phyloP scores from a whole-genome alignment of 371 early-diverging fungal genomes.

The Cokeromyces recurvatus region DNA sequence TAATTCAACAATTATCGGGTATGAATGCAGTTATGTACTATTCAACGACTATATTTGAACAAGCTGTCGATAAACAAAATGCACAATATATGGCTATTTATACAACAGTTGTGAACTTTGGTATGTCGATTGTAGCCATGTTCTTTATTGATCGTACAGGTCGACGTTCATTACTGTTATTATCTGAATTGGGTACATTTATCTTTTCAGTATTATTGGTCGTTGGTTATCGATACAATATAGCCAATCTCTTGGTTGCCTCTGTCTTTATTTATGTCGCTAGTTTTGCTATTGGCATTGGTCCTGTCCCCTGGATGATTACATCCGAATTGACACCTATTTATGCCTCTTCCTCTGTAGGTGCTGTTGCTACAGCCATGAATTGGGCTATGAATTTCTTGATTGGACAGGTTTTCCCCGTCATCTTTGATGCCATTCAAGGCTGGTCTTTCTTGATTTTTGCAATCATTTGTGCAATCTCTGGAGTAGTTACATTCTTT shows the following conservation, averaged over 20 bases:
- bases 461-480: conserved; percentile 21
- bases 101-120: conserved; percentile 59
- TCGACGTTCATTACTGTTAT: conserved; percentile 50
- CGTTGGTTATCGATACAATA: conserved; percentile 41
- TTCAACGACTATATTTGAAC: conserved; percentile 63
- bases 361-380: conserved; percentile 48
- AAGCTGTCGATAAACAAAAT: conserved; percentile 34
- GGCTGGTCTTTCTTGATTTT: conserved; percentile 70
- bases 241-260: conserved; percentile 53
- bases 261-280: conserved; percentile 73
- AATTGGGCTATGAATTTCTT: conserved; percentile 60
- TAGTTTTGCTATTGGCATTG: conserved; percentile 79
- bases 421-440: conserved; percentile 52
- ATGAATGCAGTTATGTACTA: conserved; percentile 85
- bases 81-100: conserved; percentile 58
- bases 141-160: conserved; percentile 33
- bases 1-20: conserved; percentile 77
- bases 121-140: conserved; percentile 51
- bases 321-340: conserved; percentile 69
- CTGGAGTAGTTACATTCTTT: conserved; percentile 30
- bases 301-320: conserved; percentile 78
- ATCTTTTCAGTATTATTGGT: conserved; percentile 59
- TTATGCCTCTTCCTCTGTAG: conserved; percentile 50
- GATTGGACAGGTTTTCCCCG: conserved; percentile 58
- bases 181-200: conserved; percentile 54